Base-by-base conservation (phyloP, 2,329 filamentous ascomycete species). In the Botrytis sinoallii region DNA sequence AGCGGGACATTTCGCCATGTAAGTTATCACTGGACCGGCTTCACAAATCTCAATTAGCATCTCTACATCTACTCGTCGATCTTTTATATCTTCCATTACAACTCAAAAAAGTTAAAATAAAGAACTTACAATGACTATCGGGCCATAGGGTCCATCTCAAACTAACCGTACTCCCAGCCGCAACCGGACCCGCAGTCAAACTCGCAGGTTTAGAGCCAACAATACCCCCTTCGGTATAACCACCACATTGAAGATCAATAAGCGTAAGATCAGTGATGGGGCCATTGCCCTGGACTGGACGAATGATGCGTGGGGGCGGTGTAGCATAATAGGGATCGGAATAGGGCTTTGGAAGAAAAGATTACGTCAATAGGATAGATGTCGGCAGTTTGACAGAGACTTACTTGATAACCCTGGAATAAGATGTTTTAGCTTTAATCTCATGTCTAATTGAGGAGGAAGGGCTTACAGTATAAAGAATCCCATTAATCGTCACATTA, bases 201-300 rank as follows among this genome's bases (percentile, higher is more conserved):
- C 85, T 79, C 2, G 88, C 88, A 8, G 88, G 88, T 40, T 81
- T 79, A 10, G 86, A 86, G 29, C 86, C 88, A 8, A 81, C 78
- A 72, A 83, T 79, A 32, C 86, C 86, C 12, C 85, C 85, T 25
- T 81, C 86, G 6, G 85, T 83, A 71, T 85, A 86, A 35, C 87
- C 86, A 64, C 85, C 85, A 81, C 88, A 90, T 78, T 89, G 87
- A 12, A 90, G 71, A 75, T 90, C 88, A 73, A 85, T 83, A 20
- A 84, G 82, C 2, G 84, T 84, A 12, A 89, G 79, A 73, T 90
- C 85, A 73, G 86, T 81, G 35, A 90, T 85, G 0, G 88, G 88
- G 5, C 88, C 88, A 79, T 90, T 89, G 55, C 88, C 88, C 74
- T 86, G 84, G 73, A 90, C 85, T 12, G 83, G 82, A 29, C 88